Evolutionary conservation across 495 filamentous ascomycete genomes (phyloP), one percentile per base, ranked within the genome.

Genomic region (Chaetomium tenue): DNA sequence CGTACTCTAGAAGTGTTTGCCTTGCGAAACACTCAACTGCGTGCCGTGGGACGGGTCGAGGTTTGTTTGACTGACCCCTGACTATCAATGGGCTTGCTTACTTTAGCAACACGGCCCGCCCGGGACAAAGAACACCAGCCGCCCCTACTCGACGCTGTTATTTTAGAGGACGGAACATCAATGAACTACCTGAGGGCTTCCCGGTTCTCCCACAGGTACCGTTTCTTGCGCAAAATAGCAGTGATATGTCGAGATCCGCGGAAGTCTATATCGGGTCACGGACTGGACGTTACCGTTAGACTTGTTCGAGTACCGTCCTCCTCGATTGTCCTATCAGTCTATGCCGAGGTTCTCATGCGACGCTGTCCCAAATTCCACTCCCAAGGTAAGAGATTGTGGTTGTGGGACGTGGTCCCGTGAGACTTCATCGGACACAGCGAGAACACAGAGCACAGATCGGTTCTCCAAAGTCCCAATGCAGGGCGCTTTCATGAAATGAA

Each of bases 271-370:
- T 44, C 11, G 33, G 25, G 42, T 15, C 2, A 48, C 57, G 9
- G n/a, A 5, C 18, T 7, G 57, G 15, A 59, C 33, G 25, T 23
- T 25, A 48, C 42, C 5, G 57, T 59, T 25, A 18, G 15, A 59
- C 40, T 30, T 59, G 57, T 47, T 58, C 42, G 42, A 59, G 42
- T 46, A 48, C 16, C 48, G 40, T 59, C 40, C 42, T 30, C 57
- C 16, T 28, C 3, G 13, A 18, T 9, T 11, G 16, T 48, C 46
- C 46, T 48, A 48, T 23, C n/a, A 48, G 18, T 5, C 20, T 8
- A 23, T 48, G 5, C 8, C 2, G 12, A 42, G 15, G 11, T 16
- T 9, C 11, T 28, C 3, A 12, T 0, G 20, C 2, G 23, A 37
- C 8, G 7, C 11, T 6, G 12, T 2, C 33, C 7, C 16, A 22